These are phyloP conservation scores for Micromonas commoda DNA, from an alignment of 139 green algal genomes.

Conservation along the genomic window DNA sequence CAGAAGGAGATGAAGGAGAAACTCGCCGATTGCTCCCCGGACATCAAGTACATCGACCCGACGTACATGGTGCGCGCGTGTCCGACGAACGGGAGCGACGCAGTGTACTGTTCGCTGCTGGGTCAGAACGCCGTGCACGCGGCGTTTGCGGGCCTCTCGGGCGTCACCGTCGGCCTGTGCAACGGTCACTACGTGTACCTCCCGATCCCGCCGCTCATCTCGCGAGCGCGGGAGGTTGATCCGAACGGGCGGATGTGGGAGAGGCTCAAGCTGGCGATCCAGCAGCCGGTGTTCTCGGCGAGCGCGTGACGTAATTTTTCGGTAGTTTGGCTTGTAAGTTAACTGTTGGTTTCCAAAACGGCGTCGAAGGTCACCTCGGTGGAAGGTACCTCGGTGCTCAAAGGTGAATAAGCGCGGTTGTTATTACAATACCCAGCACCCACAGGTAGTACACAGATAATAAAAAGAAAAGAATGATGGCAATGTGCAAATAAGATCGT, in stretches of 20 bases:
- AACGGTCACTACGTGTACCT: constrained; percentile 94
- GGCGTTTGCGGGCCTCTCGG: constrained; percentile 88
- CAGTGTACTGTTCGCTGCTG: constrained; percentile 66
- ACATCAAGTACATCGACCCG: constrained; percentile 87
- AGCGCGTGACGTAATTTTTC: not conserved
- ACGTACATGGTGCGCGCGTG: constrained; percentile 88
- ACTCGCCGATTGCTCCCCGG: constrained; percentile 23
- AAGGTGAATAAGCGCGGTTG: no score
- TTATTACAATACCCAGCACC: no score
- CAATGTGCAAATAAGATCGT: no score
- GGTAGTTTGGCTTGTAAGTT: no score
- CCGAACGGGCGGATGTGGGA: constrained; percentile 11
- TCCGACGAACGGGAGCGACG: constrained; percentile 73
- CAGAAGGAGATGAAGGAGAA: constrained; percentile 60
- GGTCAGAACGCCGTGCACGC: constrained; percentile 61
- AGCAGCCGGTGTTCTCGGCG: not conserved
- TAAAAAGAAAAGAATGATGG: no score
- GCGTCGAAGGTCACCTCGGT: no score
- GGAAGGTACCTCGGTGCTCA: no score
- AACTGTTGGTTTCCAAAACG: no score
- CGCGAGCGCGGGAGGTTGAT: not conserved
- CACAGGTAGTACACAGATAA: no score
- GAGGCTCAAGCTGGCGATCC: not conserved
- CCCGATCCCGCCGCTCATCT: constrained; percentile 84
- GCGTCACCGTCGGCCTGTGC: constrained; percentile 84